Evolutionary conservation across 805 yeast species (phyloP).

Genomic region (Teunomyces atbi): DNA sequence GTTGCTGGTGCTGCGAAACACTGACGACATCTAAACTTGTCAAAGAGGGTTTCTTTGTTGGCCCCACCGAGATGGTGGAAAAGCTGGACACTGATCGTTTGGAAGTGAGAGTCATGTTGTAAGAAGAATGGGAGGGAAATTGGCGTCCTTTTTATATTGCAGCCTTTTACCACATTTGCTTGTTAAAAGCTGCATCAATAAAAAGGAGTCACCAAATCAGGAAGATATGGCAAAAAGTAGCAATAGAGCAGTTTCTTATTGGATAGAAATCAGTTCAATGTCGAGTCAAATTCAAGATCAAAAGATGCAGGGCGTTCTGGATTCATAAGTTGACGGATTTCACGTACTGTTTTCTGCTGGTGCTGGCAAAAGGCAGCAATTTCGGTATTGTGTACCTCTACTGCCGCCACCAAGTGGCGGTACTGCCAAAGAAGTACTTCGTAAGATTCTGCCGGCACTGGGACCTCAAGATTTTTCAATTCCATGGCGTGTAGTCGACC

Average conservation of each 20-base stretch:
- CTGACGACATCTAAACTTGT: constrained; percentile 1
- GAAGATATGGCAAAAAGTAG: background rate
- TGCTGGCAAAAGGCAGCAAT: background rate
- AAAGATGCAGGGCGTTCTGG: no score
- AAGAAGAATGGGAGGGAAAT: background rate
- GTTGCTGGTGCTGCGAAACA: background rate
- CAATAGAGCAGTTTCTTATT: background rate
- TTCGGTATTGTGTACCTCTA: background rate
- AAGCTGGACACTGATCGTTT: background rate
- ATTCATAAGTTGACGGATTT: no score
- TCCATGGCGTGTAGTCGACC: no score
- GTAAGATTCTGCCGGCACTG: background rate
- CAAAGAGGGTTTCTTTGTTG: background rate
- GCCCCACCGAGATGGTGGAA: background rate
- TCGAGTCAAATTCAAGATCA: background rate
- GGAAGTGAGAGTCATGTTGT: background rate
- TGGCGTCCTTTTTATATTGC: background rate
- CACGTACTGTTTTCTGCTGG: no score
- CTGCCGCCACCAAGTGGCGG: background rate
- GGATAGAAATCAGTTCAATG: background rate
- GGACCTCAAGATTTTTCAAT: background rate
- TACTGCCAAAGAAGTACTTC: background rate
- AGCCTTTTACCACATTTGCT: background rate
- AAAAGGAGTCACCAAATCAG: background rate
- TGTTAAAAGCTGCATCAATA: background rate